Base-by-base conservation (phyloP, 2,329 filamentous ascomycete genomes). In the Fusarium sp. region DNA sequence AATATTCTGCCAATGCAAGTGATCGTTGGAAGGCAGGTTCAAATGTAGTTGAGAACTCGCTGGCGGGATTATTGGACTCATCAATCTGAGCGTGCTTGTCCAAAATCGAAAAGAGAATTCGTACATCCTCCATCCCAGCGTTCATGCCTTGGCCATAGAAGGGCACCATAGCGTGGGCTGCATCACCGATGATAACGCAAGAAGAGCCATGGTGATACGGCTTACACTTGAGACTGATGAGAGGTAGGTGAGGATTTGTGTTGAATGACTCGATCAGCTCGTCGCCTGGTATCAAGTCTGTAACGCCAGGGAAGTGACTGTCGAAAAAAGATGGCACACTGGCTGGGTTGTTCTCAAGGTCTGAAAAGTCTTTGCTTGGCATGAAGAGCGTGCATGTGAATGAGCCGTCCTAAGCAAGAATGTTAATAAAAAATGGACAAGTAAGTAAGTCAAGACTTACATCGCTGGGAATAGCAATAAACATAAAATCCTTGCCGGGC, bases 121-220 rank as follows among this genome's bases (percentile, higher is more conserved):
- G 90, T 14, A 99, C 94, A 74, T 98, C 95, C 81, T 99, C 96
- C 42, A 99, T 88, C 1, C 96, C 96, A 1, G 96, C 92, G 76
- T 99, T 99, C 90, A 99, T 97, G 38, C 96, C 96, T 79, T 99
- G 96, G 0, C 96, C 96, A 79, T 98, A 99, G 80, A 99, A 99
- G 0, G 96, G 96, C 0, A 99, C 94, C 91, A 99, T 98, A 59
- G 97, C 96, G 78, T 99, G 96, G 0, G 96, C 94, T 9, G 96
- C 94, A 77, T 99, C 96, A 61, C 96, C 96, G 36, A 99, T 78
- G 49, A 99, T 93, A 62, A 97, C 94, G 33, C 87, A 94, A 1
- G 90, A 92, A 24, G 89, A 89, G 50, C 82, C 84, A 81, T 89
- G 94, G 82, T 97, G 94, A 80, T 98, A 93, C 0, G 96, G 96